These are phyloP conservation scores for Umbelopsis isabellina DNA, from an alignment of 192 early-diverging fungal species.

Conservation along the genomic window DNA sequence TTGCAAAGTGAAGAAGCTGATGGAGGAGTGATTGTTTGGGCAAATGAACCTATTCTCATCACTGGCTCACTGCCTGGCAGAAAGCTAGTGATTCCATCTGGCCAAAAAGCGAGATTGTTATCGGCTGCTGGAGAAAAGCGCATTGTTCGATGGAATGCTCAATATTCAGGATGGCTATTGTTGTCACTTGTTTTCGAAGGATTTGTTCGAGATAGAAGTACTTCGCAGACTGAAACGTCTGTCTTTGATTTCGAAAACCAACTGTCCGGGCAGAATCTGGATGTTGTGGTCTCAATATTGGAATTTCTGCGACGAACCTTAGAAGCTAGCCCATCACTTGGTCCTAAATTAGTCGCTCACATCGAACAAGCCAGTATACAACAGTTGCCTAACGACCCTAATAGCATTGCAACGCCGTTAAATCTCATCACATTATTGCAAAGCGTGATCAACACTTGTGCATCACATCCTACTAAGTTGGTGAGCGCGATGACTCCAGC, in stretches of 20 bases:
- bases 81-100: constrained; percentile 21
- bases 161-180: constrained; percentile 35
- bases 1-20: constrained; percentile 1
- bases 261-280: constrained; percentile 16
- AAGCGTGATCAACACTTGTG: background rate
- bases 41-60: background rate
- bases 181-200: constrained; percentile 18
- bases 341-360: constrained; percentile 1
- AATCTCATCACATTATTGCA: constrained; percentile 8
- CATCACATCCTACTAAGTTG: background rate
- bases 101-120: constrained; percentile 14
- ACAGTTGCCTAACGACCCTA: background rate
- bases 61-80: background rate
- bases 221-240: background rate
- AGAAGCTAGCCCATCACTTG: constrained; percentile 11
- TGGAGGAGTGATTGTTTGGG: constrained; percentile 2
- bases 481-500: constrained; percentile 15
- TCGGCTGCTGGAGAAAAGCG: constrained; percentile 6
- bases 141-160: constrained; percentile 19
- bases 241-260: constrained; percentile 19
- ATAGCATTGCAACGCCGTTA: background rate
- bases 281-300: constrained; percentile 23
- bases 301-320: constrained; percentile 27
- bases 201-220: background rate
- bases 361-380: constrained; percentile 1